These are phyloP conservation scores for Saposhnikovia divaricata DNA, from an alignment of 129 eudicot genomes.

Conservation along the genomic window DNA sequence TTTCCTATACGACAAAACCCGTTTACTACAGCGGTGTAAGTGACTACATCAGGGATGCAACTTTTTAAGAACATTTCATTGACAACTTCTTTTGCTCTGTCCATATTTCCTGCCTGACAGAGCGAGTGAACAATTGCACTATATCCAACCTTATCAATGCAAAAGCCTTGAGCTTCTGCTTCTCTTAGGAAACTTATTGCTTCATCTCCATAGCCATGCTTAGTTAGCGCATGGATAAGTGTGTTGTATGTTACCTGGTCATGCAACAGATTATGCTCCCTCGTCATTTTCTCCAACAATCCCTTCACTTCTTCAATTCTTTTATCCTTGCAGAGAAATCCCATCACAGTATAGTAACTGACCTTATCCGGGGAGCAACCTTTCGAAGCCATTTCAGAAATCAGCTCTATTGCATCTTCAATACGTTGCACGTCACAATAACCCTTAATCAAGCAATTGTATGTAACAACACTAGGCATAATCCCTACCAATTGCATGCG, in stretches of 20 bases:
- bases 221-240: slow-evolving; percentile 65
- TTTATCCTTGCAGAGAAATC: slow-evolving; percentile 54
- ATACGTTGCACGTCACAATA: slow-evolving; percentile 52
- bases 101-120: slow-evolving; percentile 49
- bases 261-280: slow-evolving; percentile 30
- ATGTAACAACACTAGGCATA: slow-evolving; percentile 59
- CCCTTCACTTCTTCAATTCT: slow-evolving; percentile 44
- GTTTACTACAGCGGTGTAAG: slow-evolving; percentile 65
- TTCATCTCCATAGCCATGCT: slow-evolving; percentile 54
- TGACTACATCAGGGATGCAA: slow-evolving; percentile 79
- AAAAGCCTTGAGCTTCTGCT: slow-evolving; percentile 67
- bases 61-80: slow-evolving; percentile 53
- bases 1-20: slow-evolving; percentile 63
- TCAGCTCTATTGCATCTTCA: slow-evolving; percentile 52
- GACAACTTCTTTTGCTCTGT: slow-evolving; percentile 62
- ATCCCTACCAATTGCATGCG: slow-evolving; percentile 59
- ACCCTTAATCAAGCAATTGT: slow-evolving; percentile 85
- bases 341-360: slow-evolving; percentile 69
- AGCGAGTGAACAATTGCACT: slow-evolving; percentile 69
- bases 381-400: slow-evolving; percentile 38
- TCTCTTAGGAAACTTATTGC: slow-evolving; percentile 53
- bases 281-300: slow-evolving; percentile 53
- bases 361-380: slow-evolving; percentile 81
- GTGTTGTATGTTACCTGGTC: slow-evolving; percentile 78
- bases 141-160: slow-evolving; percentile 61